Evolutionary conservation across 2,329 filamentous ascomycete genomes (phyloP), one percentile per base, ranked within the genome.

Genomic region (Scytalidium sp.): DNA sequence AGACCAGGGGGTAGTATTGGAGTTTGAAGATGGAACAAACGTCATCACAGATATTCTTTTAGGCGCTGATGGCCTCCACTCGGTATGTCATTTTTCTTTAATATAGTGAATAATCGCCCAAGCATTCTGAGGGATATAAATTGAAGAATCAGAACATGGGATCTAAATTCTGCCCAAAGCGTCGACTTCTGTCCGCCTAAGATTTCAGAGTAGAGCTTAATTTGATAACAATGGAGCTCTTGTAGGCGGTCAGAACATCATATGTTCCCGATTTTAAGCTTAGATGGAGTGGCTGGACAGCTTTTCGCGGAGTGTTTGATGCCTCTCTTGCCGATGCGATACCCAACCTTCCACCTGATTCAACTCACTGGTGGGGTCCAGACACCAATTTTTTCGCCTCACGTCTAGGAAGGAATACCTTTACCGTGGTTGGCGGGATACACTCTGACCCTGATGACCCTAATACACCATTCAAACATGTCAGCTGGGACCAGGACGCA

Each of bases 11-110:
- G 55, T 68, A 6, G 47, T 49, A 3, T 49, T 69, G 39, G 47
- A 50, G 5, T 70, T 69, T 47, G 42, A 57, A 19, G 66, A 69
- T 50, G 64, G 62, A 5, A 58, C 60, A 6, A 54, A 42, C n/a
- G 53, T 51, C 10, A 56, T 41, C 3, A 61, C 62, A 23, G 66
- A 69, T 51, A 47, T 69, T 17, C 46, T 70, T 0, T 29, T 70
- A 3, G 68, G 66, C 19, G 63, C 67, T 29, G 68, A 70, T 57
- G 67, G 68, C 1, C 61, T 70, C n/a, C 57, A 58, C n/a, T 70
- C 67, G n/a, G 63, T 64, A 46, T 48, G 66, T 46, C 53, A 54
- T 41, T 50, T 41, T 15, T 36, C 13, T 9, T 36, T 6, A 8
- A 7, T 36, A 10, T 36, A 36, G 29, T 36, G 10, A n/a, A n/a